Conservation (phyloP, 2,329 filamentous ascomycete genomes). For the Magnaporthiopsis rhizophila region DNA sequence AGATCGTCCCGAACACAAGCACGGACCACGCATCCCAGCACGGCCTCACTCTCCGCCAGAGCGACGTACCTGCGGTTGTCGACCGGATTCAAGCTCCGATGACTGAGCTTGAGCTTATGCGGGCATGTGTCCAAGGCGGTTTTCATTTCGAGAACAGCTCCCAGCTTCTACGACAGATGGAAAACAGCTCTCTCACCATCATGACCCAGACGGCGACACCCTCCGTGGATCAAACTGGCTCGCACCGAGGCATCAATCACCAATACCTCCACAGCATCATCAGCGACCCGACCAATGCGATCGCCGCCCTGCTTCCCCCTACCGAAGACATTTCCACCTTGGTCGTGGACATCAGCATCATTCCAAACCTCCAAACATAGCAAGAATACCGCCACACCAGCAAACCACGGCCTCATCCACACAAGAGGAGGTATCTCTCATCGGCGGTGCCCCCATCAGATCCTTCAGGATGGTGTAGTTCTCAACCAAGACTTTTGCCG, state of each 20-base stretch:
- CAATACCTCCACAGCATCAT: constrained; percentile 1
- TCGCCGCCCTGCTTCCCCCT: neutral
- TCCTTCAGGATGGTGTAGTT: too few relatives aligned
- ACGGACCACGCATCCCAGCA: too few relatives aligned
- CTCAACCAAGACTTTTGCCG: too few relatives aligned
- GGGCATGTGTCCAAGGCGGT: constrained; percentile 4
- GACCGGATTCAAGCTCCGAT: neutral
- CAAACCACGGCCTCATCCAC: too few relatives aligned
- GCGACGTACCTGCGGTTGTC: neutral
- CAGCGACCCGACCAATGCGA: neutral
- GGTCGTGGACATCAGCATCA: neutral
- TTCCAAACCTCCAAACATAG: neutral
- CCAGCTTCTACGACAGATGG: constrained; percentile 4
- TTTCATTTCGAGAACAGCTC: constrained; percentile 6
- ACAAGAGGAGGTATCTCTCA: too few relatives aligned
- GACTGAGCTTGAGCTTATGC: constrained; percentile 5
- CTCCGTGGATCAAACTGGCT: neutral
- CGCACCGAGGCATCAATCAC: neutral
- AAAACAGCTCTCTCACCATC: constrained; percentile 4
- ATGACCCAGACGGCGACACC: constrained; percentile 1
- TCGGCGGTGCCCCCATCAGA: too few relatives aligned
- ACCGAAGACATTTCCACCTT: neutral
- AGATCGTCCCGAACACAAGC: neutral
- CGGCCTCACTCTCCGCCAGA: neutral
- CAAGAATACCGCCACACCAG: neutral